Conservation (phyloP, 805 yeast genomes). For the Priceomyces melissophilus region DNA sequence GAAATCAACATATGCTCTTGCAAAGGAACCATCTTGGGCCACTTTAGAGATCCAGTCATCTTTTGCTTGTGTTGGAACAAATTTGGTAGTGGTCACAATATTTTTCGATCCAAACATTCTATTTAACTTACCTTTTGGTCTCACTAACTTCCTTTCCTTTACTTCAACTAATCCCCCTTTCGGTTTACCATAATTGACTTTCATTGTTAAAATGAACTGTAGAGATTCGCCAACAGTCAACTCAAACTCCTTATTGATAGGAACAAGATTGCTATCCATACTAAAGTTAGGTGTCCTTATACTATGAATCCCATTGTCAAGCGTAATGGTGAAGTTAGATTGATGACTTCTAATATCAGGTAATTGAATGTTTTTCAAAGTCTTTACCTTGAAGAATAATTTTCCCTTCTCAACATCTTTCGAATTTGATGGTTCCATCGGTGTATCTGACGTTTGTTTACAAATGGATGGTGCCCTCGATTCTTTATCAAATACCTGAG, state of each 20-base stretch:
- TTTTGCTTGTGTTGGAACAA: slow-evolving; percentile 46
- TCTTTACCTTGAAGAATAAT: slow-evolving; percentile 49
- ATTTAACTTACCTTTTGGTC: slow-evolving; percentile 43
- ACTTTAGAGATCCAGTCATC: slow-evolving; percentile 64
- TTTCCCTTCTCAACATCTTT: slow-evolving; percentile 41
- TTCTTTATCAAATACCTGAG: slow-evolving; percentile 8
- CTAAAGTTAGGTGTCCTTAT: slow-evolving; percentile 59
- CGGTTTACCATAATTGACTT: slow-evolving; percentile 55
- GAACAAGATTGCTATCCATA: slow-evolving; percentile 26
- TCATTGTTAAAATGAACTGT: slow-evolving; percentile 70
- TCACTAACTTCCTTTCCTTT: slow-evolving; percentile 50
- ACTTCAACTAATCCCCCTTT: slow-evolving; percentile 56
- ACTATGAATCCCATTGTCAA: slow-evolving; percentile 82
- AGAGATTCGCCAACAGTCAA: slow-evolving; percentile 57
- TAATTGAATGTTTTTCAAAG: slow-evolving; percentile 43
- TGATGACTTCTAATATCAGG: slow-evolving; percentile 44
- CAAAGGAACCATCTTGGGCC: slow-evolving; percentile 89
- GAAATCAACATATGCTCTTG: slow-evolving; percentile 66
- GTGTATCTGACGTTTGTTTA: neutral
- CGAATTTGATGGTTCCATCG: slow-evolving; percentile 1
- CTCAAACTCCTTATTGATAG: slow-evolving; percentile 75
- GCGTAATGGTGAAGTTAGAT: slow-evolving; percentile 49
- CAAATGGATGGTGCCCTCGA: slow-evolving; percentile 9
- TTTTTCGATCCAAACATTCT: slow-evolving; percentile 48
- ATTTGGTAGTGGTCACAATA: slow-evolving; percentile 46